Conservation (phyloP, 768 basidiomycete species). For the Phylloporus rhodoxanthus region DNA sequence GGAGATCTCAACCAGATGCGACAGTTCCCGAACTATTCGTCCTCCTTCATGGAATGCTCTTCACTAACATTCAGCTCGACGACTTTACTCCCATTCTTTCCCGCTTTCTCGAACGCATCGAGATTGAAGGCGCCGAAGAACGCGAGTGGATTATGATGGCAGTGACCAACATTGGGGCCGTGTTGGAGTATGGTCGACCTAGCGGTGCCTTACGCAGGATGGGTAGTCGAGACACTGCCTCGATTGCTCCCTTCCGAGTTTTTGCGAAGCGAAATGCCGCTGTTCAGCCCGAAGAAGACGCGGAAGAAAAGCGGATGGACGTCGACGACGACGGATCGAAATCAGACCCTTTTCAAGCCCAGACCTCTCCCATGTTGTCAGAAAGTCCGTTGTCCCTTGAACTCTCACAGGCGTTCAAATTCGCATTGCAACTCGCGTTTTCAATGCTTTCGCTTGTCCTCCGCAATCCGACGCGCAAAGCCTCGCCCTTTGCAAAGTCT, state of each 20-base stretch:
- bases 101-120: slow-evolving; percentile 80
- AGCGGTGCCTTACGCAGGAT: slow-evolving; percentile 63
- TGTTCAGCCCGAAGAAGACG: slow-evolving; percentile 30
- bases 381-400: slow-evolving; percentile 37
- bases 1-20: slow-evolving; percentile 72
- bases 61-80: slow-evolving; percentile 92
- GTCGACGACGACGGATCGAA: slow-evolving; percentile 47
- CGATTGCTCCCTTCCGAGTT: slow-evolving; percentile 38
- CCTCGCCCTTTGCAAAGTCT: slow-evolving; percentile 49
- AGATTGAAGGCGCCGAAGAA: slow-evolving; percentile 74
- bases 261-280: slow-evolving; percentile 43
- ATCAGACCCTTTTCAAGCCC: slow-evolving; percentile 16
- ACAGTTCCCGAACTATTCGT: slow-evolving; percentile 76
- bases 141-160: slow-evolving; percentile 98
- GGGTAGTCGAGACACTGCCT: slow-evolving; percentile 36
- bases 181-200: slow-evolving; percentile 84
- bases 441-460: slow-evolving; percentile 70
- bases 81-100: slow-evolving; percentile 78
- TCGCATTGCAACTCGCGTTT: slow-evolving; percentile 76
- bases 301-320: slow-evolving; percentile 56
- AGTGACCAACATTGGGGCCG: slow-evolving; percentile 68
- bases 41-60: slow-evolving; percentile 93
- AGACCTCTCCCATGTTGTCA: slow-evolving; percentile 25
- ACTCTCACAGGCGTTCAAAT: slow-evolving; percentile 59
- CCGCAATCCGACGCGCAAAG: slow-evolving; percentile 52